Percentiles rank a stretch among this genome's conserved stretches.
Evolutionary conservation across 257 asterid species (phyloP).

Genomic region (Agastache rugosa): DNA sequence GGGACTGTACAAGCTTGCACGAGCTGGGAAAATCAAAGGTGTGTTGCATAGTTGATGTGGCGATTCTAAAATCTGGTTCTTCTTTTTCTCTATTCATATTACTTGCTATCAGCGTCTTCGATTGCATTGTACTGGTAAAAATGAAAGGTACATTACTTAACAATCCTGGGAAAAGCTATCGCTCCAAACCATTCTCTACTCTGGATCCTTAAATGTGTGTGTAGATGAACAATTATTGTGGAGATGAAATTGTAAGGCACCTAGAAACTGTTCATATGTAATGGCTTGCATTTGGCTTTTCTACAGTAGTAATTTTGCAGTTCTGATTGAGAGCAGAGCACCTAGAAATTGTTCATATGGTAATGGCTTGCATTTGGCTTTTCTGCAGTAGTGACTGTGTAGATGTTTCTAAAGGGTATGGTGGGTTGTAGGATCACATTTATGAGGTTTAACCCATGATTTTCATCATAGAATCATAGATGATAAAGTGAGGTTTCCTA

Average conservation of each 20-base stretch:
- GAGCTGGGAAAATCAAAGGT: constrained; percentile 98
- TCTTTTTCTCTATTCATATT: constrained; percentile 17
- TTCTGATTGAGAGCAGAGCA: no score
- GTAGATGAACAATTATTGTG: background rate
- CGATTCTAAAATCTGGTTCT: constrained; percentile 24
- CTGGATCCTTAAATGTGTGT: constrained; percentile 10
- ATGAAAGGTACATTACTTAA: constrained; percentile 1
- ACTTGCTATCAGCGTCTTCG: background rate
- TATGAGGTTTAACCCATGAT: constrained; percentile 12
- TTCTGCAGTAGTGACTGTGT: constrained; percentile 5
- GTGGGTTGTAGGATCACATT: constrained; percentile 19
- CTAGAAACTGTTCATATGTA: constrained; percentile 9
- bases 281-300: background rate
- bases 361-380: no score
- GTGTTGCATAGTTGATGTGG: constrained; percentile 17
- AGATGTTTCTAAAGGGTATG: background rate
- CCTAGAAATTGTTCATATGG: constrained; percentile 12
- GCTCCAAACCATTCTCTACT: background rate
- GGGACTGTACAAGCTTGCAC: constrained; percentile 96
- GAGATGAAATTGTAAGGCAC: constrained; percentile 9
- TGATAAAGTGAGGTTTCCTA: constrained; percentile 11
- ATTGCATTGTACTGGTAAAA: background rate
- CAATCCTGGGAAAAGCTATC: background rate
- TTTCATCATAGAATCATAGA: background rate
- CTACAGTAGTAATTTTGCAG: constrained; percentile 10